Evolutionary conservation across 352 stramenopile species (phyloP), one percentile per base, ranked within the genome.

Genomic region (Pseudoperonospora humuli): DNA sequence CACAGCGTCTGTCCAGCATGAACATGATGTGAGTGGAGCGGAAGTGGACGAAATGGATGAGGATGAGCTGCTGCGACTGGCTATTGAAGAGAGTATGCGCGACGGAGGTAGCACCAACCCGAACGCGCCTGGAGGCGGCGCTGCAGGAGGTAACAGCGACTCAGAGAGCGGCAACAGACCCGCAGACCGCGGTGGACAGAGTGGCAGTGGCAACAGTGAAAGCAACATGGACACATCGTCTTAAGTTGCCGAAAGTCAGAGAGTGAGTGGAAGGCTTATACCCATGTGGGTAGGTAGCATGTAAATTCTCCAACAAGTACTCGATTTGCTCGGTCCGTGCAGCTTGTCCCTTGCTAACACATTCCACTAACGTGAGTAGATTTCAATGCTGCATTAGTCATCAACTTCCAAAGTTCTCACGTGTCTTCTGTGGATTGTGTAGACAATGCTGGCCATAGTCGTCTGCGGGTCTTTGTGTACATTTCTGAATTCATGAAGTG

Each of bases 81-180:
- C 81, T 14, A 93, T 93, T 40, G 81, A 91, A 57, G 81, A 91
- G 45, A 89, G 75, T 49, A 93, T 93, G 81, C 78, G 78, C 37
- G 79, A 93, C 42, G 75, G 58, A 57, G 58, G 54, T 13, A 61
- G 29, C 42, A 49, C 65, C 14, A 74, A 81, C 45, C 41, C 63
- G 11, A 61, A 75, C 39, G 45, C 48, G 6, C 7, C 50, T 14
- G 41, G 53, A 37, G 41, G 28, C 18, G 42, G 45, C 38, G 36
- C 37, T 34, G 18, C 49, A 42, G 54, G 54, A 84, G 70, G 70
- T 84, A 80, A 77, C 46, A 61, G 49, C 45, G 57, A 56, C 39
- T 49, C 52, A 28, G 28, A 50, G 13, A 59, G 50, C 14, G 44
- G 57, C 43, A 58, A 50, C 57, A 65, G 41, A 73, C 44, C 50